phyloP scores from a whole-genome alignment of 2,329 filamentous ascomycete genomes.

The Cordyceps fumosorosea region DNA sequence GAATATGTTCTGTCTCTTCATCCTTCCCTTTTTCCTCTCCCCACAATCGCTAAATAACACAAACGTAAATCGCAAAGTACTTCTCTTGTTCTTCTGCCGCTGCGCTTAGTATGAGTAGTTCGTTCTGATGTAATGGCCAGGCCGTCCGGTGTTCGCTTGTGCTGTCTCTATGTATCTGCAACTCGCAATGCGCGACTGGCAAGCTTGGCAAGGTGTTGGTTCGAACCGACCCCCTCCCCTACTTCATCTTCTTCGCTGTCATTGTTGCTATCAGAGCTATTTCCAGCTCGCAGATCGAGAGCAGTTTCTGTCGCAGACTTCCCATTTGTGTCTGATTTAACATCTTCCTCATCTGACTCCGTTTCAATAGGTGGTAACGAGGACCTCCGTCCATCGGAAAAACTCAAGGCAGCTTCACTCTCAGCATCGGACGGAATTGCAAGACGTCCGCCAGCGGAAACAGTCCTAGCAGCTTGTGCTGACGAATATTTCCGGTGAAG shows the following conservation, averaged over 20 bases:
- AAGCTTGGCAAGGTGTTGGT: background rate
- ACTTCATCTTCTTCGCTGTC: background rate
- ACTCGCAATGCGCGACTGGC: background rate
- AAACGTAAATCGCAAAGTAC: constrained; percentile 9
- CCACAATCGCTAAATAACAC: constrained; percentile 8
- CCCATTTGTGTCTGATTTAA: background rate
- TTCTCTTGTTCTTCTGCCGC: background rate
- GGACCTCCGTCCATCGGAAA: constrained; percentile 52
- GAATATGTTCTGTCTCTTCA: background rate
- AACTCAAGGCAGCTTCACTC: constrained; percentile 53
- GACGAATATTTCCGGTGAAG: constrained; percentile 55
- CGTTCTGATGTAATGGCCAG: background rate
- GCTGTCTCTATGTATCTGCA: background rate
- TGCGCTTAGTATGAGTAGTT: background rate
- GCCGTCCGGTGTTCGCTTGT: background rate
- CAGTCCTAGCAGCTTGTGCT: constrained; percentile 39
- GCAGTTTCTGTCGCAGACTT: background rate
- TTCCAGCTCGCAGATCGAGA: background rate
- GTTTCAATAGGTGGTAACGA: constrained; percentile 47
- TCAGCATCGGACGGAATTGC: constrained; percentile 50
- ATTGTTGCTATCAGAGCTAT: background rate
- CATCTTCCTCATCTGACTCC: constrained; percentile 26
- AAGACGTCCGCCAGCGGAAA: constrained; percentile 34
- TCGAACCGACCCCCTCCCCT: background rate
- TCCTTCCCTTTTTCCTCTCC: background rate